Evolutionary conservation across 2,329 filamentous ascomycete species (phyloP).

Genomic region (Plenodomus tracheiphilus): DNA sequence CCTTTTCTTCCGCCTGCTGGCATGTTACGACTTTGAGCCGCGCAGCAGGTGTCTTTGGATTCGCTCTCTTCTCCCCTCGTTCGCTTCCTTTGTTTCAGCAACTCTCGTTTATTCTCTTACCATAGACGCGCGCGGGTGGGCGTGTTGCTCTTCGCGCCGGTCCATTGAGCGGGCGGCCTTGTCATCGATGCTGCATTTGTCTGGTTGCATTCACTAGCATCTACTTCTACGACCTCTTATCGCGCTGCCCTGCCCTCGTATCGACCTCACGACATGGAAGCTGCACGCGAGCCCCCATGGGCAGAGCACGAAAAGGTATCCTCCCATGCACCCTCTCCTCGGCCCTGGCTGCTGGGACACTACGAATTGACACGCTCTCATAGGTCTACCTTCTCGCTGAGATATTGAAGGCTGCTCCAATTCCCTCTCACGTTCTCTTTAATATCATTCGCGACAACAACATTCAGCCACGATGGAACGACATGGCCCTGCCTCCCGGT

Average conservation of each 20-base stretch:
- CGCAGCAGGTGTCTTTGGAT: constrained; percentile 28
- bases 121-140: constrained; percentile 29
- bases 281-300: constrained; percentile 49
- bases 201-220: constrained; percentile 36
- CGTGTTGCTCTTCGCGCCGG: constrained; percentile 34
- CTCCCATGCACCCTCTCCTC: constrained; percentile 7
- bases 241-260: constrained; percentile 26
- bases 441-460: constrained; percentile 49
- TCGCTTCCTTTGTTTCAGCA: constrained; percentile 34
- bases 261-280: constrained; percentile 43
- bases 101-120: constrained; percentile 36
- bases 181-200: constrained; percentile 43
- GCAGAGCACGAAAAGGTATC: constrained; percentile 53
- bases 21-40: constrained; percentile 32
- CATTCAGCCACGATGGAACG: constrained; percentile 53
- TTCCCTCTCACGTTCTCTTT: constrained; percentile 50
- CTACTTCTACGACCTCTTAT: constrained; percentile 38
- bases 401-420: constrained; percentile 53
- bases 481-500: constrained; percentile 56
- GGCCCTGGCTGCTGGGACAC: constrained; percentile 1
- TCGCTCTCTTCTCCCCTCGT: constrained; percentile 31
- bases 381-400: constrained; percentile 54
- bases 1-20: constrained; percentile 24
- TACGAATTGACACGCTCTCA: constrained; percentile 11
- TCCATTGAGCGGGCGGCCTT: constrained; percentile 38